A percentile compares a stretch with the other conserved stretches of the same genome.
Conservation (phyloP, 1,139 yeast species). For the Arxiozyma slooffiae region DNA sequence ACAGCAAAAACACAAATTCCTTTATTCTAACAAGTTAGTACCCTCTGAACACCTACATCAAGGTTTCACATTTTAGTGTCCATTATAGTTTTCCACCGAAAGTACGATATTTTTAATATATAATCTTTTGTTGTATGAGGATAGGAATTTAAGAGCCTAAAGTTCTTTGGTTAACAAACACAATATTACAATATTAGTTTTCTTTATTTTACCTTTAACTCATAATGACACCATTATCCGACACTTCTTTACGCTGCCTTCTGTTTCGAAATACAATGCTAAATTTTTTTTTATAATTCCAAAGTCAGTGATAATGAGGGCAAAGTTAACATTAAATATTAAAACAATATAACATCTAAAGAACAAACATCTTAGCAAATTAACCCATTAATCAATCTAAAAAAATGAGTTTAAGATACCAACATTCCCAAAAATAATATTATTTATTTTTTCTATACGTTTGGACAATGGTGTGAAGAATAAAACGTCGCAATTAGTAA, state of each 20-base stretch:
- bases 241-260: constrained; percentile 15
- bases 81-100: constrained; percentile 15
- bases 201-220: constrained; percentile 26
- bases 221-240: constrained; percentile 24
- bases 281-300: not conserved
- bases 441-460: constrained; percentile 43
- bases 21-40: constrained; percentile 21
- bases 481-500: constrained; percentile 68
- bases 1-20: constrained; percentile 12
- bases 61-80: constrained; percentile 24
- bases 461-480: constrained; percentile 63
- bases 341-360: constrained; percentile 19
- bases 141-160: constrained; percentile 24
- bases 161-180: constrained; percentile 21
- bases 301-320: constrained; percentile 3
- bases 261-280: not conserved
- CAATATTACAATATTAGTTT: constrained; percentile 20
- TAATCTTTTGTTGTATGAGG: constrained; percentile 23
- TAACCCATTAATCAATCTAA: constrained; percentile 50
- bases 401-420: constrained; percentile 56
- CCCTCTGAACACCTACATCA: constrained; percentile 14
- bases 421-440: constrained; percentile 50
- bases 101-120: constrained; percentile 23
- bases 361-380: constrained; percentile 26
- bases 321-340: not conserved